phyloP scores from a whole-genome alignment of 257 asterid genomes.

The Solanum neorickii region DNA sequence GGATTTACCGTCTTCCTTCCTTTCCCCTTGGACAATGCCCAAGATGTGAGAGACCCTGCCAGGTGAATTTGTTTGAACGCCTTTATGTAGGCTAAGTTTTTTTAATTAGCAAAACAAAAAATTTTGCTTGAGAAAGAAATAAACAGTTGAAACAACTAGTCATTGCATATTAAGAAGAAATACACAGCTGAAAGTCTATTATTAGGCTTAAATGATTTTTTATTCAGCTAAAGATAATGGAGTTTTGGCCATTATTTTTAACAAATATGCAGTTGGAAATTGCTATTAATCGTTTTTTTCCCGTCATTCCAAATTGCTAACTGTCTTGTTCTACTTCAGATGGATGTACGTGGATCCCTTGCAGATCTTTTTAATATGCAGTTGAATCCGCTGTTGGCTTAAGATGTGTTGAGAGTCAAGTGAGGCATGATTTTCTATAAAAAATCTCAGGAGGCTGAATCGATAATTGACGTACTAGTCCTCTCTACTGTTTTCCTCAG shows the following conservation, averaged over 20 bases:
- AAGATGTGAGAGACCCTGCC: background rate
- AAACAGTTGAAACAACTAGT: background rate
- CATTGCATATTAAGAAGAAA: background rate
- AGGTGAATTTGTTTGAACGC: background rate
- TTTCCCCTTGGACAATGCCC: background rate
- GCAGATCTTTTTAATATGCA: conserved; percentile 74
- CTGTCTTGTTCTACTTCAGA: conserved; percentile 24
- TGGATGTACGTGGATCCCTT: conserved; percentile 89
- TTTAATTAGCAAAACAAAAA: background rate
- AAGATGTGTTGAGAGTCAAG: background rate
- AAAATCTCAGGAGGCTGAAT: background rate
- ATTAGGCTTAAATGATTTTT: background rate
- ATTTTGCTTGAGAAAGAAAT: background rate
- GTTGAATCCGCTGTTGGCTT: conserved; percentile 38
- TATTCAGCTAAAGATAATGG: background rate
- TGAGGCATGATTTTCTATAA: background rate
- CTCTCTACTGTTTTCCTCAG: background rate
- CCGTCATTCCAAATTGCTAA: background rate
- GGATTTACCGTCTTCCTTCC: background rate
- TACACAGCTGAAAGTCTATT: background rate
- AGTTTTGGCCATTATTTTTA: background rate
- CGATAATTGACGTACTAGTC: background rate
- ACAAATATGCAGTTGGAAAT: background rate
- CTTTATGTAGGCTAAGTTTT: background rate
- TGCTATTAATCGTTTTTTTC: background rate